Evolutionary conservation across 164 flowering plant genomes (phyloP), one percentile per base, ranked within the genome.

Genomic region (Aristolochia fimbriata): DNA sequence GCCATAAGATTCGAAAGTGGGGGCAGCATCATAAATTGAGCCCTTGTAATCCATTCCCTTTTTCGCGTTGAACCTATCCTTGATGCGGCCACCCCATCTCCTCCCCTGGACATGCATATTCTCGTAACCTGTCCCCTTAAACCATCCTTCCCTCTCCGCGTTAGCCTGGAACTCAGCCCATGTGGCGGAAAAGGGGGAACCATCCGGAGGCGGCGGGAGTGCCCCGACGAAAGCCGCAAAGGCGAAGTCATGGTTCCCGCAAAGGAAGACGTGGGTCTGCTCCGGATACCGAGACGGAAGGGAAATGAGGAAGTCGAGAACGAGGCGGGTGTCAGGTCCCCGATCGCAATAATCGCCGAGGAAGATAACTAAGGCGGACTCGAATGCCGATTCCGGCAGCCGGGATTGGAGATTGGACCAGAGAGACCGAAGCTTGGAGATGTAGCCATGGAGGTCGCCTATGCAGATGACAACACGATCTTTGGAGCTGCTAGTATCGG

Each of bases 341-440:
- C 98, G 76, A 66, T 93, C 97, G 70, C 98, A 89, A 74, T 93
- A 93, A 66, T 93, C 96, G 67, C 98, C 98, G 17, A 93, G 58
- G 85, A 93, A 93, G 70, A 93, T 84, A 56, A 93, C 67, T 17
- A 79, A 78, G 56, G 98, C 84, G 3, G 80, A 13, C 31, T 65
- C 41, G 69, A 92, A 92, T 6, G 77, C 63, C 6, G 69, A 20
- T 20, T 83, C 74, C 61, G 61, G 66, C 56, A 85, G 66, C 1
- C n/a, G 51, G 65, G 85, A 46, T 72, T 85, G 73, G 67, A 93
- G 94, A 64, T 89, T 86, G 60, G 84, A 67, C 98, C 97, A 87
- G 67, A 89, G 80, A 16, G 68, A 74, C 43, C 71, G 75, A 70
- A 93, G 96, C 83, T 93, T 93, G 64, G 81, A 41, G 61, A 77